Base-by-base conservation (phyloP, 108 stramenopile species). In the Aurantiochytrium sp. region DNA sequence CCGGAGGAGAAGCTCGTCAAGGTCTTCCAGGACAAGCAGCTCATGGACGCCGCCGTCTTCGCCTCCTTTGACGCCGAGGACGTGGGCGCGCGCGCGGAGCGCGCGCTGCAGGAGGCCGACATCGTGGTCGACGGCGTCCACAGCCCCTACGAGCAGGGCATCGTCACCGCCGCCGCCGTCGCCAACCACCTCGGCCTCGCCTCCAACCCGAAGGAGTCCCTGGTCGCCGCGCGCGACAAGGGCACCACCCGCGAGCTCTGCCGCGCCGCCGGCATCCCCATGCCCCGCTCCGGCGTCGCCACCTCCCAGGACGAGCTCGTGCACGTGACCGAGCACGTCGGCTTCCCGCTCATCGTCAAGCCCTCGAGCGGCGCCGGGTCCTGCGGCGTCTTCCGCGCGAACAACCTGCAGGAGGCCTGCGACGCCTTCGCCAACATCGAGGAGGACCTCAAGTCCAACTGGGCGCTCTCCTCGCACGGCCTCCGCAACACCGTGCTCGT, bases 281-380 rank as follows among this genome's bases (percentile, higher is more conserved):
- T 48, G 55, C 86, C 86, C 22, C 19, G 27, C 19, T 65, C 42
- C 86, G 55, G 30, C 55, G 10, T 24, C 22, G 55, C 55, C 21
- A 21, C 21, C 32, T 22, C 32, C 39, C 30, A 31, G n/a, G 5
- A 6, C 5, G 86, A 87, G 21, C 55, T 87, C 55, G 15, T 3
- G 4, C 5, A 19, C 4, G 86, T 55, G 27, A 37, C 55, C n/a
- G 32, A 37, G 15, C 30, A 65, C 36, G 86, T 87, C 24, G 55
- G 55, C 55, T 87, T 87, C 86, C 86, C 86, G 8, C 36, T 48
- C 36, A 55, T 87, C 36, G 22, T 87, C 34, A 87, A 87, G 55
- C 86, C 86, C 17, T 55, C 55, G 1, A 42, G 21, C 30, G 86
- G 86, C 36, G 86, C 86, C 4, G 86, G 55, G 12, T 59, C 55